phyloP scores from a whole-genome alignment of 139 green algal genomes.

The Parachlorella kessleri region DNA sequence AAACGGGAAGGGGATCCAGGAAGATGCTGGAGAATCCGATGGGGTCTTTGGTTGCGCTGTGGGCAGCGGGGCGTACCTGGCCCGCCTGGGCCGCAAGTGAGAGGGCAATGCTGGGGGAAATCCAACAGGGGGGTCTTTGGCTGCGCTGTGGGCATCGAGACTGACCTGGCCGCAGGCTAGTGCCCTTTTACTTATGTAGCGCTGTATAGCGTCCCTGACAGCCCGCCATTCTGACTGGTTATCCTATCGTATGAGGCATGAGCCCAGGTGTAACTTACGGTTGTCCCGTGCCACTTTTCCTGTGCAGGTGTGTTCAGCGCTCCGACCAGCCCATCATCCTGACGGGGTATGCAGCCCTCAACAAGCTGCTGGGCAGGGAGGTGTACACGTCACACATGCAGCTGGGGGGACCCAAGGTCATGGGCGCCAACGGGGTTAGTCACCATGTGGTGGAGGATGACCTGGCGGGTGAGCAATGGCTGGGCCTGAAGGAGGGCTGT shows the following conservation, averaged over 20 bases:
- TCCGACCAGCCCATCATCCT: constrained; percentile 98
- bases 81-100: constrained; percentile 84
- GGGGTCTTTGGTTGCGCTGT: constrained; percentile 93
- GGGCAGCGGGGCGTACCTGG: constrained; percentile 98
- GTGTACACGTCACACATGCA: constrained; percentile 98
- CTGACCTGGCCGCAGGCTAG: too few relatives aligned
- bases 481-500: constrained; percentile 36
- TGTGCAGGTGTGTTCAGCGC: constrained; percentile 86
- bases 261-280: neutral
- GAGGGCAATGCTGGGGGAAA: too few relatives aligned
- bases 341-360: constrained; percentile 96
- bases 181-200: too few relatives aligned
- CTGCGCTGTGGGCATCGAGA: too few relatives aligned
- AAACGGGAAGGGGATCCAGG: too few relatives aligned
- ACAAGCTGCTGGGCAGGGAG: constrained; percentile 95
- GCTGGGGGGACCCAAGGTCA: constrained; percentile 93
- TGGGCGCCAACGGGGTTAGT: constrained; percentile 95
- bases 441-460: constrained; percentile 96
- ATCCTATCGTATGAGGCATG: too few relatives aligned
- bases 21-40: too few relatives aligned
- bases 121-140: too few relatives aligned
- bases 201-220: too few relatives aligned
- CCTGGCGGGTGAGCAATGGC: constrained; percentile 61
- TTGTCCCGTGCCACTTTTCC: neutral
- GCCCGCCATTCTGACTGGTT: too few relatives aligned